phyloP scores from a whole-genome alignment of 148 eudicot species.

The Mesembryanthemum crystallinum region DNA sequence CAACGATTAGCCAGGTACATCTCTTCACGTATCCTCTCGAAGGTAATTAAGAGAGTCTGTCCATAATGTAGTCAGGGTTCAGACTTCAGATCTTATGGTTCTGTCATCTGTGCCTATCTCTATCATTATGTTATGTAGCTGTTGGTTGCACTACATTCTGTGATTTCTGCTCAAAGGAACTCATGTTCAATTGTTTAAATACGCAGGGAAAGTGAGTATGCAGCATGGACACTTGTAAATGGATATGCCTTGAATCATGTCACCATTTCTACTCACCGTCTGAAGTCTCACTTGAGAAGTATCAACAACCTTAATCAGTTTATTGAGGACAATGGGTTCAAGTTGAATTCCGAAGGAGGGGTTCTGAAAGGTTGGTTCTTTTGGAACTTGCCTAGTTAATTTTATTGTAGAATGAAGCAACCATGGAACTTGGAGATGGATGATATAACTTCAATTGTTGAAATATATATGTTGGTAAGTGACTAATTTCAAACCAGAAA shows the following conservation, averaged over 20 bases:
- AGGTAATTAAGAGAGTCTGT: neutral
- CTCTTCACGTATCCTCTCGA: neutral
- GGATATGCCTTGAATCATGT: constrained; percentile 92
- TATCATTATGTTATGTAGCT: too few relatives aligned
- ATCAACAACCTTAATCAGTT: constrained; percentile 70
- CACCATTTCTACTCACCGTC: constrained; percentile 79
- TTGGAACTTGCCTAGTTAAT: neutral
- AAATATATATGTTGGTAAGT: too few relatives aligned
- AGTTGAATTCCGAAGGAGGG: constrained; percentile 89
- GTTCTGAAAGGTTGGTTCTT: constrained; percentile 62
- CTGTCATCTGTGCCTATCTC: neutral
- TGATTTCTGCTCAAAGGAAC: neutral
- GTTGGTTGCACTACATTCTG: neutral
- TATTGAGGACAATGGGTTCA: constrained; percentile 82
- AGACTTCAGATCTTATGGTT: neutral
- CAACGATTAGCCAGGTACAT: constrained; percentile 70
- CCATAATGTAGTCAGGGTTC: neutral
- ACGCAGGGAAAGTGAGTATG: constrained; percentile 94
- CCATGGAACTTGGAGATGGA: too few relatives aligned
- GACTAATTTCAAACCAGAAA: too few relatives aligned
- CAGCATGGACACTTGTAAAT: constrained; percentile 98
- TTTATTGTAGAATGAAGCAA: too few relatives aligned
- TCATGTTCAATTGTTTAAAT: constrained; percentile 12
- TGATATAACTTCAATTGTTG: too few relatives aligned
- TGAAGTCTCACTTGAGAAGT: constrained; percentile 53